Base-by-base conservation (phyloP, 176 grass and related monocot genomes). In the Chrysopogon serrulatus region DNA sequence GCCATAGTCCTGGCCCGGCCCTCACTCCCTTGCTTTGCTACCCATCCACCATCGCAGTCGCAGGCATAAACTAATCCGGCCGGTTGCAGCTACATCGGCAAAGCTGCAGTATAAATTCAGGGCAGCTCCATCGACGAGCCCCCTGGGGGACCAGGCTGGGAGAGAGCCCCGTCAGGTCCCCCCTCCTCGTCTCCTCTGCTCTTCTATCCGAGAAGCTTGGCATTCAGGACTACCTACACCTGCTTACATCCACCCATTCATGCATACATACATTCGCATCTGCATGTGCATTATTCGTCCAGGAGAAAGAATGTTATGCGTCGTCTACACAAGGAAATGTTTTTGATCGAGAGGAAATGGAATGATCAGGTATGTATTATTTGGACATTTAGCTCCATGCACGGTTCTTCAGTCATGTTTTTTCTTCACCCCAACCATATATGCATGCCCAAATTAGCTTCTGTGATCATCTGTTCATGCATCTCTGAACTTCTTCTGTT, bases 21-120 rank as follows among this genome's bases (percentile, higher is more conserved):
- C 56, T 57, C 54, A 57, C 54, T 8, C n/a, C 63, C 31, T 10
- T 56, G 26, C 24, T 16, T 31, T 56, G 35, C 36, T 3, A 43
- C 32, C 64, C 41, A 24, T 27, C 65, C 19, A 42, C 33, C 30
- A 43, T 14, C 21, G 12, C n/a, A n/a, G n/a, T n/a, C n/a, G n/a
- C 56, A 35, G 0, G 65, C 43, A 53, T 79, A 74, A 80, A 66
- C 82, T 76, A 76, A 16, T 53, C 53, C 42, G 54, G 54, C 21
- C 63, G 76, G 54, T 9, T 57, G 54, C 56, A 12, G 10, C 54
- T 36, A 18, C 2, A 69, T 63, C 79, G 40, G 14, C 71, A 51
- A 15, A 61, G 49, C 80, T 21, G 74, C 84, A 33, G 39, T 86
- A 90, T 90, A 90, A 90, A 86, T 62, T 69, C 74, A 74, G 49